Evolutionary conservation across 148 eudicot species (phyloP).

Genomic region (Euryodendron excelsum): DNA sequence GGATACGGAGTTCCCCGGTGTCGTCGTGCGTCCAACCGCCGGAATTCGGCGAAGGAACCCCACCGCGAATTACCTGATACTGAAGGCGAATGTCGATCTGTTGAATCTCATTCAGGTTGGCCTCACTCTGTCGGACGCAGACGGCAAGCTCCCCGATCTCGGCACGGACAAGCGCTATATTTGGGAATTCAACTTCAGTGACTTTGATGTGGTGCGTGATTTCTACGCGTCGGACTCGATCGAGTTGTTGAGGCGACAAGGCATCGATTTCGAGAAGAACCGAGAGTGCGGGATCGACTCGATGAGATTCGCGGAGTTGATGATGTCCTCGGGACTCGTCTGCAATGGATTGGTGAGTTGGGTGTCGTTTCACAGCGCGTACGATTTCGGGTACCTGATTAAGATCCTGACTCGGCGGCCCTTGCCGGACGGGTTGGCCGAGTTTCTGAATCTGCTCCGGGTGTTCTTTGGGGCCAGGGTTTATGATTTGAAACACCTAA

Average conservation of each 20-base stretch:
- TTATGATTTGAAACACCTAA: conserved; percentile 65
- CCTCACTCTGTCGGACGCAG: conserved; percentile 47
- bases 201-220: conserved; percentile 41
- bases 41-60: conserved; percentile 17
- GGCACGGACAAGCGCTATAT: conserved; percentile 34
- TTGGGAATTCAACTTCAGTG: conserved; percentile 70
- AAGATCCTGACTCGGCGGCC: conserved; percentile 41
- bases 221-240: conserved; percentile 42
- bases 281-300: conserved; percentile 40
- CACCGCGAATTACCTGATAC: conserved; percentile 25
- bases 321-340: conserved; percentile 63
- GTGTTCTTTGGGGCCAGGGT: conserved; percentile 50
- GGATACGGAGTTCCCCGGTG: conserved; percentile 62
- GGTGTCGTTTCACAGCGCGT: conserved; percentile 66
- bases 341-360: conserved; percentile 47
- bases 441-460: conserved; percentile 32
- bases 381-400: conserved; percentile 58
- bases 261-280: conserved; percentile 38
- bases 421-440: conserved; percentile 36
- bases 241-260: conserved; percentile 35
- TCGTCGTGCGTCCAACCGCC: conserved; percentile 8
- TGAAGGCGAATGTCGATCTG: conserved; percentile 58
- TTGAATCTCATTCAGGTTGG: conserved; percentile 63
- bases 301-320: conserved; percentile 41
- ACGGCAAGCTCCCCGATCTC: conserved; percentile 52